phyloP scores from a whole-genome alignment of 2,329 filamentous ascomycete species.

The Fusarium sambucinum region DNA sequence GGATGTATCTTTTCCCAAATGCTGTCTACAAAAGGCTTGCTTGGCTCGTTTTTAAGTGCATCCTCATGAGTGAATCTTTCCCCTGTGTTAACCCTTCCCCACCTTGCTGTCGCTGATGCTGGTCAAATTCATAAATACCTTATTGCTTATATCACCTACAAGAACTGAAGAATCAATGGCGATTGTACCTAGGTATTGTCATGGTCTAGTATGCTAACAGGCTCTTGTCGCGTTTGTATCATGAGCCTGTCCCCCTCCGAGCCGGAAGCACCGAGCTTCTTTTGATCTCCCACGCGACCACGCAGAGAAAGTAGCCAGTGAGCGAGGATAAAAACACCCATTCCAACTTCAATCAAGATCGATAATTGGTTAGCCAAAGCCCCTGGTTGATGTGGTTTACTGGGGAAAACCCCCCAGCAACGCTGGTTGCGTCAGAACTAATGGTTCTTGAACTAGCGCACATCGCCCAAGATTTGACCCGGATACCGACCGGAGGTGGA shows the following conservation, averaged over 20 bases:
- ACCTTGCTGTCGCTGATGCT: neutral
- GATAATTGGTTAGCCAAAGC: constrained; percentile 27
- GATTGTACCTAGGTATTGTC: neutral
- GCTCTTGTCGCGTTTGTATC: constrained; percentile 14
- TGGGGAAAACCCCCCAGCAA: constrained; percentile 20
- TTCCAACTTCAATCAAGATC: constrained; percentile 36
- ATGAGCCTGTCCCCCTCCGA: constrained; percentile 19
- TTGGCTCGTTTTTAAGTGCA: constrained; percentile 9
- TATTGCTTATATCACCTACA: neutral
- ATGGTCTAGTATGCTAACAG: neutral
- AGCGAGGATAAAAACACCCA: constrained; percentile 29
- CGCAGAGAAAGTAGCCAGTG: constrained; percentile 24
- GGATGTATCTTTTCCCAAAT: constrained; percentile 25
- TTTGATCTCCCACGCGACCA: constrained; percentile 25
- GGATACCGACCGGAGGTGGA: constrained; percentile 47
- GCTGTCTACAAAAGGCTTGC: neutral
- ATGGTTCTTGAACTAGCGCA: constrained; percentile 23
- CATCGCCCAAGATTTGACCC: constrained; percentile 44
- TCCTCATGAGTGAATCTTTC: neutral
- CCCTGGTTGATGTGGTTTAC: constrained; percentile 13
- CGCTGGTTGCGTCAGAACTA: constrained; percentile 43
- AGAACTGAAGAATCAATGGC: neutral
- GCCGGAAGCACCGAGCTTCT: constrained; percentile 33
- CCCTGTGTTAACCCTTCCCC: constrained; percentile 25
- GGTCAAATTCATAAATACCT: constrained; percentile 18